These are phyloP conservation scores for Chaetomiaceae sp. DNA, from an alignment of 2,329 filamentous ascomycete species.

Conservation along the genomic window DNA sequence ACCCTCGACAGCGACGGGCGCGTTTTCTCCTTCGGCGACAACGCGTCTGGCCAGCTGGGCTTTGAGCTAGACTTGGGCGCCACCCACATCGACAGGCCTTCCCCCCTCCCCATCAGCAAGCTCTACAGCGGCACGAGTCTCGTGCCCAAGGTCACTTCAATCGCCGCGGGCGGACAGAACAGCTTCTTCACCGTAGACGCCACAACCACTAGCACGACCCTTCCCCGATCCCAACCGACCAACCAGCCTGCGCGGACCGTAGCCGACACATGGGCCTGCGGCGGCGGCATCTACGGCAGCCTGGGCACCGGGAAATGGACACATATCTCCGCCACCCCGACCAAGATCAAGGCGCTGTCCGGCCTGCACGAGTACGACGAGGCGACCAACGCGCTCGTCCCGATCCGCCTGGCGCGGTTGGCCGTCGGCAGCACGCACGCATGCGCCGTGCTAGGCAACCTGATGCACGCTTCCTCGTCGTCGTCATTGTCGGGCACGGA, in stretches of 20 bases:
- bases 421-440: conserved; percentile 75
- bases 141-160: conserved; percentile 61
- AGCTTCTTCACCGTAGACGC: conserved; percentile 85
- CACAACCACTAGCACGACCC: conserved; percentile 52
- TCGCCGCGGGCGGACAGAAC: conserved; percentile 81
- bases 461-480: conserved; percentile 57
- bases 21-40: conserved; percentile 86
- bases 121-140: conserved; percentile 65
- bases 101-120: conserved; percentile 60
- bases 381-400: conserved; percentile 54
- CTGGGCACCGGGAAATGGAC: conserved; percentile 86
- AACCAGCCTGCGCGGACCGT: conserved; percentile 44
- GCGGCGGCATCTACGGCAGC: conserved; percentile 75
- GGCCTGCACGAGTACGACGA: conserved; percentile 87
- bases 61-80: conserved; percentile 60
- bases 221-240: conserved; percentile 28
- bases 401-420: conserved; percentile 70
- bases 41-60: conserved; percentile 86
- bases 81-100: conserved; percentile 61
- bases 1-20: conserved; percentile 69
- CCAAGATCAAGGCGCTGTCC: conserved; percentile 76
- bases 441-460: conserved; percentile 76
- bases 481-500: conserved; percentile 49
- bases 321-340: conserved; percentile 70
- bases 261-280: conserved; percentile 80